A percentile compares a stretch with the other conserved stretches of the same genome.
phyloP scores from a whole-genome alignment of 2,329 filamentous ascomycete genomes.

The Proliferodiscus dingleyae region DNA sequence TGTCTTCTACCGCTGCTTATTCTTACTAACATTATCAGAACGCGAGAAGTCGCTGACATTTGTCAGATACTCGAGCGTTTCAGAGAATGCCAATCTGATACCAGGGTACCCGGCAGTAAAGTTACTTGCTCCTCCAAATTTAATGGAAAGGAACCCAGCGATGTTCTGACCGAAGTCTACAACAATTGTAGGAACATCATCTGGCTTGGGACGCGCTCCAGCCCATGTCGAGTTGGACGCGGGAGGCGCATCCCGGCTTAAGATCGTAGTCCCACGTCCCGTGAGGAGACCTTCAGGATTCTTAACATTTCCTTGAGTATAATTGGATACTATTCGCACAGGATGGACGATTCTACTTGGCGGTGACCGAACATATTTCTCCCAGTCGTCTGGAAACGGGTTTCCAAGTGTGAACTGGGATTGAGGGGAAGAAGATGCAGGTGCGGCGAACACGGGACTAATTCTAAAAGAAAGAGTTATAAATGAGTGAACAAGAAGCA shows the following conservation, averaged over 20 bases:
- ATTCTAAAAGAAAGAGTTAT: constrained; percentile 3
- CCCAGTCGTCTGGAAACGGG: constrained; percentile 28
- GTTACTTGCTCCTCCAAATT: constrained; percentile 35
- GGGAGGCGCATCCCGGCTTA: constrained; percentile 23
- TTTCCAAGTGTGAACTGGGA: neutral
- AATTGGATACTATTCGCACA: constrained; percentile 28
- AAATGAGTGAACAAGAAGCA: constrained; percentile 6
- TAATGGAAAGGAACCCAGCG: constrained; percentile 40
- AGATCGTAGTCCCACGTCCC: constrained; percentile 29
- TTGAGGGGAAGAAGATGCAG: neutral
- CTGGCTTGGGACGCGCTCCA: constrained; percentile 4
- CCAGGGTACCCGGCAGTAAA: constrained; percentile 35
- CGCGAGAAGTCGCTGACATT: constrained; percentile 44
- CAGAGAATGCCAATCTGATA: constrained; percentile 44
- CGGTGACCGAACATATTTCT: constrained; percentile 38
- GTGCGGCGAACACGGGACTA: neutral
- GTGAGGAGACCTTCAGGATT: constrained; percentile 34
- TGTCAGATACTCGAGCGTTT: constrained; percentile 41
- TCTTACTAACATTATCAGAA: constrained; percentile 38
- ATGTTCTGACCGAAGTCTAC: constrained; percentile 48
- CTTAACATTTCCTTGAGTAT: constrained; percentile 36
- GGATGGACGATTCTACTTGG: constrained; percentile 31
- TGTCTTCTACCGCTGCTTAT: neutral
- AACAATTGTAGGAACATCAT: constrained; percentile 35
- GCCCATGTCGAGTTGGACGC: neutral